Percentiles rank a stretch among this genome's conserved stretches.
These are phyloP conservation scores for Allium cepa DNA, from an alignment of 106 monocot species.

Conservation along the genomic window DNA sequence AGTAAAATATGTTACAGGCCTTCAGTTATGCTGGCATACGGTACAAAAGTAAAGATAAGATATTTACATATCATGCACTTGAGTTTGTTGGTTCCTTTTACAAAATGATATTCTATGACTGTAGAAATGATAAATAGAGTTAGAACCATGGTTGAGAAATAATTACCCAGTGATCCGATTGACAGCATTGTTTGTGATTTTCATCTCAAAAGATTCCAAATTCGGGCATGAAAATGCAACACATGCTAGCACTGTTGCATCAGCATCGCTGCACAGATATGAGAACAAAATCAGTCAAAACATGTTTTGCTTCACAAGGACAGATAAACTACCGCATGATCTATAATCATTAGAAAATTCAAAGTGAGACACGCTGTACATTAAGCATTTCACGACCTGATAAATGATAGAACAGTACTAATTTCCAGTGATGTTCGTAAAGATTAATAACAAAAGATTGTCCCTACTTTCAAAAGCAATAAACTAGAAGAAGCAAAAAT, in stretches of 20 bases:
- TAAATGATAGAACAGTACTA: not conserved
- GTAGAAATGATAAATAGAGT: too few species aligned
- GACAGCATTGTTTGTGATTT: conserved; percentile 29
- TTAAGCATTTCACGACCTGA: not conserved
- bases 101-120: too few species aligned
- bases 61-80: too few species aligned
- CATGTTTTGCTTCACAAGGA: not conserved
- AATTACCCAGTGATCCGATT: conserved; percentile 85
- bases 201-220: conserved; percentile 76
- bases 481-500: not conserved
- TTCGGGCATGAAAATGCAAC: conserved; percentile 92
- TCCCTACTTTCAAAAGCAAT: not conserved
- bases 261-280: conserved; percentile 50
- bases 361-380: not conserved
- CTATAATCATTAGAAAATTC: not conserved
- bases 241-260: conserved; percentile 75
- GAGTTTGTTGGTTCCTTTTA: too few species aligned
- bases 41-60: too few species aligned
- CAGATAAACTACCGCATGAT: not conserved
- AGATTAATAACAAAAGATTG: not conserved
- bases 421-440: not conserved
- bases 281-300: not conserved
- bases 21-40: too few species aligned
- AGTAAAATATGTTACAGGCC: too few species aligned
- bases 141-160: not conserved